Percentiles rank a stretch among this genome's conserved stretches.
Evolutionary conservation across 2,329 filamentous ascomycete species (phyloP).

Genomic region (Sphaerulina musiva): DNA sequence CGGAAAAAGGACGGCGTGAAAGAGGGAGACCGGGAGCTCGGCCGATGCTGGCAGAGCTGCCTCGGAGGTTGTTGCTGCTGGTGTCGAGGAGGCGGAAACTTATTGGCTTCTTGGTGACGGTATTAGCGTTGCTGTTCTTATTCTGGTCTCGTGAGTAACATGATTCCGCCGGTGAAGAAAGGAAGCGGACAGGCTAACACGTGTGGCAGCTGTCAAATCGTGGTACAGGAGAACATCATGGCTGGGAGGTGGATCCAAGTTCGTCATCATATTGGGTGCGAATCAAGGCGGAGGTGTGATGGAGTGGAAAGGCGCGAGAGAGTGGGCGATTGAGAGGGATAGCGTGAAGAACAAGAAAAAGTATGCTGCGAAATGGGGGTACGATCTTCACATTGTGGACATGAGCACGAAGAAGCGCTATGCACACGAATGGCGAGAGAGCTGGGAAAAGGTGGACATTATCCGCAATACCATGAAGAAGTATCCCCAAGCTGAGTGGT

Average conservation of each 20-base stretch:
- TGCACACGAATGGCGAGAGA: conserved; percentile 97
- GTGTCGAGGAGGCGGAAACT: conserved; percentile 29
- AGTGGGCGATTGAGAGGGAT: conserved; percentile 97
- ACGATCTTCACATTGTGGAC: conserved; percentile 91
- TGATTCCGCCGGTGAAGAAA: neutral
- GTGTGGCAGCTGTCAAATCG: conserved; percentile 47
- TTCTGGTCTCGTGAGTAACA: conserved; percentile 25
- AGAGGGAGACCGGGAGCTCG: conserved; percentile 39
- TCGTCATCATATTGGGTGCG: conserved; percentile 85
- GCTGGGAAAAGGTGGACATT: conserved; percentile 98
- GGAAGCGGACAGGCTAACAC: conserved; percentile 9
- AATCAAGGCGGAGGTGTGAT: conserved; percentile 96
- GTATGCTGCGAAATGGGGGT: conserved; percentile 83
- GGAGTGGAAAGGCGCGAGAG: conserved; percentile 95
- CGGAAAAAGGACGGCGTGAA: conserved; percentile 71
- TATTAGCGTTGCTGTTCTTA: conserved; percentile 23
- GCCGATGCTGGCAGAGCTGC: conserved; percentile 20
- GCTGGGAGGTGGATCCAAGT: conserved; percentile 81
- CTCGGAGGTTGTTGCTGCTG: conserved; percentile 25
- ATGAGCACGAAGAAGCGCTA: conserved; percentile 99
- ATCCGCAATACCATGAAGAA: conserved; percentile 83
- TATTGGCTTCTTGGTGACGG: conserved; percentile 22
- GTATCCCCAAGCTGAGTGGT: conserved; percentile 96
- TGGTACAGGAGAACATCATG: conserved; percentile 64
- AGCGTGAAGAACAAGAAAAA: conserved; percentile 91